phyloP scores from a whole-genome alignment of 108 stramenopile genomes.

The Cyclostephanos tholiformis region DNA sequence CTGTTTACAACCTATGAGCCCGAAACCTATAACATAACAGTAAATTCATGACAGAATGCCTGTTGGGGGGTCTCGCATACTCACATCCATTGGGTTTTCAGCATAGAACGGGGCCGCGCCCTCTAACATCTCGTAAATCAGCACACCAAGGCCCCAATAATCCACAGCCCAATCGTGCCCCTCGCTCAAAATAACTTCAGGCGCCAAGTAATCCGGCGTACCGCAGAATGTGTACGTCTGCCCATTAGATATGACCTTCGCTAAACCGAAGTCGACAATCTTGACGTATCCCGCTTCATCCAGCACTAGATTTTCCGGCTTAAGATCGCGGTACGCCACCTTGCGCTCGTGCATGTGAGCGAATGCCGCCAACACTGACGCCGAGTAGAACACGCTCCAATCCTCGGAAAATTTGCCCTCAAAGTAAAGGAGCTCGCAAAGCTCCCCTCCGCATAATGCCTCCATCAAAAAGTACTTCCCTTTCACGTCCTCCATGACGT shows the following conservation, averaged over 20 bases:
- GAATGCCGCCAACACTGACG: conserved; percentile 65
- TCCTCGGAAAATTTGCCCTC: conserved; percentile 56
- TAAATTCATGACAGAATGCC: not conserved
- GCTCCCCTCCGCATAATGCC: conserved; percentile 69
- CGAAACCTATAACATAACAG: not conserved
- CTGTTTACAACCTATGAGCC: too few relatives aligned
- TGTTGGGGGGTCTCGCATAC: not conserved
- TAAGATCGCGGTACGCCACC: conserved; percentile 75
- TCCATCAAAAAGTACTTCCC: conserved; percentile 70
- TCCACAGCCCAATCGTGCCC: conserved; percentile 84
- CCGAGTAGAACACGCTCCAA: conserved; percentile 61
- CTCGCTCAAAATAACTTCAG: conserved; percentile 77
- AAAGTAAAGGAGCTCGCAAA: conserved; percentile 61
- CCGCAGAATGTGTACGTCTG: conserved; percentile 75
- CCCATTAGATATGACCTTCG: conserved; percentile 58
- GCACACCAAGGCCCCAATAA: conserved; percentile 76
- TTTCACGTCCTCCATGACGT: conserved; percentile 53
- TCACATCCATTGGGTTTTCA: conserved; percentile 56
- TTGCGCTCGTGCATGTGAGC: conserved; percentile 65
- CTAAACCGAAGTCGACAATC: conserved; percentile 76
- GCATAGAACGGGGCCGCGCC: conserved; percentile 77
- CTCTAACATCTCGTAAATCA: conserved; percentile 68
- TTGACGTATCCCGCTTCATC: conserved; percentile 63
- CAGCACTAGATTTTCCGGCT: conserved; percentile 77
- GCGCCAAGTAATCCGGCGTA: conserved; percentile 74